These are phyloP conservation scores for Podila clonocystis DNA, from an alignment of 192 early-diverging fungal genomes.

Conservation along the genomic window DNA sequence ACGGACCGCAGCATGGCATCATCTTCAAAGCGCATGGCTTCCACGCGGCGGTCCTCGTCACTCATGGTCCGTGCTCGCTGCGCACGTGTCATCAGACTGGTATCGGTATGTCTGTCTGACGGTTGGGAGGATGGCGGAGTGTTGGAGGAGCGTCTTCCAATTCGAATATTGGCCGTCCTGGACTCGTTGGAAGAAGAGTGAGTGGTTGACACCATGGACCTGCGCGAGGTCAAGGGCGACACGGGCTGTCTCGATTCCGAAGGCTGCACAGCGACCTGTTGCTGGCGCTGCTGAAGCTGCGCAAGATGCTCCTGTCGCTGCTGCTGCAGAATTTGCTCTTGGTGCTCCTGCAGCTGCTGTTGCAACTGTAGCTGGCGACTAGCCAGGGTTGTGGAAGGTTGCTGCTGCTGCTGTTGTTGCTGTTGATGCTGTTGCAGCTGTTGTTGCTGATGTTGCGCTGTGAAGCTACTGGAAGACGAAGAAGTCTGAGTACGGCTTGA, in stretches of 20 bases:
- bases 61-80: background rate
- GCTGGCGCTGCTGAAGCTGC: slow-evolving; percentile 14
- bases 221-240: background rate
- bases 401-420: slow-evolving; percentile 3
- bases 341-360: slow-evolving; percentile 12
- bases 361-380: background rate
- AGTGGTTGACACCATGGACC: background rate
- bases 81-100: background rate
- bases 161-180: too few species aligned
- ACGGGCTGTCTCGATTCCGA: background rate
- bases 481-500: slow-evolving; percentile 8
- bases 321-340: slow-evolving; percentile 1
- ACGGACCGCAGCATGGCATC: slow-evolving; percentile 13
- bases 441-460: background rate
- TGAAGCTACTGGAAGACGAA: too few species aligned
- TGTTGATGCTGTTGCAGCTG: slow-evolving; percentile 8
- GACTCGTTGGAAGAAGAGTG: background rate
- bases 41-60: slow-evolving; percentile 6
- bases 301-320: background rate
- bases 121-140: background rate
- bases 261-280: slow-evolving; percentile 16
- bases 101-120: too few species aligned
- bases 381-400: background rate
- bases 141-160: background rate
- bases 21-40: background rate